Evolutionary conservation across 345 rosid species (phyloP), one percentile per base, ranked within the genome.

Genomic region (Balakata baccata): DNA sequence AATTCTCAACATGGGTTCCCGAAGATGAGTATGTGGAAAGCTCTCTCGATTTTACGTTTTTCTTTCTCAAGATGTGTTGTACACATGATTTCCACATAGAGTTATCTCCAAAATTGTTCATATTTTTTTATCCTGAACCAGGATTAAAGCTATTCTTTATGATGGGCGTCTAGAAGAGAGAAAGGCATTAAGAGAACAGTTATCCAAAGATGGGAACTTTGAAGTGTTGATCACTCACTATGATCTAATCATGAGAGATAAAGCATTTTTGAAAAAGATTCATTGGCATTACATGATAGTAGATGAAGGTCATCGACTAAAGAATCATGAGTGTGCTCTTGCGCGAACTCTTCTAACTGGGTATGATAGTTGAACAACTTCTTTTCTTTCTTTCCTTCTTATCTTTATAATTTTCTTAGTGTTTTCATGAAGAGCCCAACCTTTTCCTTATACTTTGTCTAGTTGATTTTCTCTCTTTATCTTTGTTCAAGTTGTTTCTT

Each of bases 101-200:
- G 11, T 66, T 70, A 49, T 34, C 67, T 74, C 38, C 58, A 38
- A 53, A 59, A 70, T 70, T 71, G 59, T 70, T 82, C 67, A 63
- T 77, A 25, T 54, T 18, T 77, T 81, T 60, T 78, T 64, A 62
- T 78, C 71, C 47, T 77, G 76, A 65, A 79, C 59, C 89, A 93
- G 99, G 86, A 90, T 96, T 74, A 86, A 84, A 64, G 95, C 97
- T 71, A 74, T 89, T 79, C 98, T 93, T 59, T 96, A 96, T 83
- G 99, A 96, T 82, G 99, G 99, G 39, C 96, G 99, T 81, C 78
- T 84, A 67, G 99, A 96, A 73, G 98, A 96, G 85, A 89, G 99
- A 78, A 96, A 96, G 80, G 89, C 86, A 10, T 76, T 96, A 78
- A 91, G 96, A 79, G 97, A 93, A 68, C 90, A 89, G 75, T 72